Percentiles rank a stretch among this genome's conserved stretches.
Evolutionary conservation across 2,329 filamentous ascomycete species (phyloP).

Genomic region (Ciborinia camelliae): DNA sequence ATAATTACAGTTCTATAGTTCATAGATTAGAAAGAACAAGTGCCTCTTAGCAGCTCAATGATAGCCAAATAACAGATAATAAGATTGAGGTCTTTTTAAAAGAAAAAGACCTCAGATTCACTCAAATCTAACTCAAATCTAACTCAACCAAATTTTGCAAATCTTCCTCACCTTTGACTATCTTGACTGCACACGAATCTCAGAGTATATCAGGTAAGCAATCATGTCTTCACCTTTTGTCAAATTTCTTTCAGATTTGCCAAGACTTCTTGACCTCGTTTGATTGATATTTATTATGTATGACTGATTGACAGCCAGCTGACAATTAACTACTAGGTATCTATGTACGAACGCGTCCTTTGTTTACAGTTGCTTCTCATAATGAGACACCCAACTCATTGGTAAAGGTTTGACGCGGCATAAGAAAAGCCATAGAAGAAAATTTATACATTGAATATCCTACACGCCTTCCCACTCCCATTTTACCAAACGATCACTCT

Average conservation of each 20-base stretch:
- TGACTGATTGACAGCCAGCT: not conserved
- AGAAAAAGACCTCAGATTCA: not conserved
- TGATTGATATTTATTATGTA: not conserved
- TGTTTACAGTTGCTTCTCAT: not conserved
- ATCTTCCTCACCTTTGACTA: not conserved
- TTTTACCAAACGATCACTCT: not conserved
- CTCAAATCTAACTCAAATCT: not conserved
- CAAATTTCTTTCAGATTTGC: not conserved
- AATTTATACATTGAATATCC: constrained; percentile 11
- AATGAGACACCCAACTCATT: not conserved
- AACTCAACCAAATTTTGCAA: not conserved
- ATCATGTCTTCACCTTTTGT: not conserved
- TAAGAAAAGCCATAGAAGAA: constrained; percentile 19
- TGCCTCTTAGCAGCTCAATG: no score
- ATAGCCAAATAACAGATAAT: no score
- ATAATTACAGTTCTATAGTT: no score
- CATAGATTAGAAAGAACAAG: no score
- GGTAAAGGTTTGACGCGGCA: not conserved
- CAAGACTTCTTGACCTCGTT: not conserved
- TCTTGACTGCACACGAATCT: not conserved
- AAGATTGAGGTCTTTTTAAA: no score
- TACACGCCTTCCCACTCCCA: not conserved
- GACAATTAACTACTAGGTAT: not conserved
- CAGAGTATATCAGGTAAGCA: not conserved
- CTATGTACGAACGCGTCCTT: not conserved